Evolutionary conservation across 495 filamentous ascomycete species (phyloP).

Genomic region (Aspergillus kassunensis): DNA sequence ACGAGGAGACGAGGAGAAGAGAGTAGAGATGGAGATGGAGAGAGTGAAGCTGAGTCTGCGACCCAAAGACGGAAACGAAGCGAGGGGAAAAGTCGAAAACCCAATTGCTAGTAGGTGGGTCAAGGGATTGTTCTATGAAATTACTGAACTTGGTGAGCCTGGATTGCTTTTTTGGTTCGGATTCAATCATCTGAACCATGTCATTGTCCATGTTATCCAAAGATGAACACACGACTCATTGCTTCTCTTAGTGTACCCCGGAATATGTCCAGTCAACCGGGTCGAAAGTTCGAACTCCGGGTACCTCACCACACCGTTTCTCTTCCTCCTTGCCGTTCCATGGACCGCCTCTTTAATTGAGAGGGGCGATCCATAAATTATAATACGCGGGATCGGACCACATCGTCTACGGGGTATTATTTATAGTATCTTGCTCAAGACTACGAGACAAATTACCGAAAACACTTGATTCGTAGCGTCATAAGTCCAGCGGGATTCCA

Average conservation of each 20-base stretch:
- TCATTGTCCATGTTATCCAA: no score
- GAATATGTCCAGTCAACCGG: slow-evolving; percentile 1
- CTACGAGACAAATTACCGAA: slow-evolving; percentile 3
- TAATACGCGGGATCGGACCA: no score
- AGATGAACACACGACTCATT: slow-evolving; percentile 2
- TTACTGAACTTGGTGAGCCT: neutral
- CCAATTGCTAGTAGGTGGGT: neutral
- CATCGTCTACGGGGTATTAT: no score
- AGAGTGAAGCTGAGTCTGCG: neutral
- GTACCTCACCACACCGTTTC: neutral
- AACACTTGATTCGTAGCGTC: slow-evolving; percentile 15
- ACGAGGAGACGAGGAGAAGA: no score
- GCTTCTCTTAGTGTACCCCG: neutral
- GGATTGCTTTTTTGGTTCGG: neutral
- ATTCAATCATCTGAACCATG: neutral
- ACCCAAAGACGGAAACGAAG: neutral
- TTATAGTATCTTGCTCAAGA: no score
- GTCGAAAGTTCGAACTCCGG: neutral
- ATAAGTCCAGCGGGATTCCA: slow-evolving; percentile 12
- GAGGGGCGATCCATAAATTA: no score
- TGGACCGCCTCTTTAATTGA: no score
- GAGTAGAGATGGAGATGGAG: slow-evolving; percentile 1
- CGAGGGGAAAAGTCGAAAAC: slow-evolving; percentile 7
- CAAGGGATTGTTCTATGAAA: neutral
- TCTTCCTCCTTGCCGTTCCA: neutral